A percentile compares a stretch with the other conserved stretches of the same genome.
Evolutionary conservation across 164 flowering plant species (phyloP).

Genomic region (Vitis labrusca): DNA sequence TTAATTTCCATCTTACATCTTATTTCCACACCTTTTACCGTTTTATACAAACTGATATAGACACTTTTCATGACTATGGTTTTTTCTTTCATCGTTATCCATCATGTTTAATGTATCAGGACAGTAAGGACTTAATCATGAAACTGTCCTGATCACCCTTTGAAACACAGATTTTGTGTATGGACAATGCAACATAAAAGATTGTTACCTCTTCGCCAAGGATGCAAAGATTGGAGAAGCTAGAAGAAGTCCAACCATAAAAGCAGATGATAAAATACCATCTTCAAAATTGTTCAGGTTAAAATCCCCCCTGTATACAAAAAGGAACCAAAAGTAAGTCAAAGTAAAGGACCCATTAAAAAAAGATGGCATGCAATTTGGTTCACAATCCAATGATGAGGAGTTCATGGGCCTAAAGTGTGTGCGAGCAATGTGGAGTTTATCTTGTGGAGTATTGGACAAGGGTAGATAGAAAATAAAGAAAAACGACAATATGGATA

Average conservation of each 20-base stretch:
- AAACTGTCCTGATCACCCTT: neutral
- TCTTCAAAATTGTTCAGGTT: conserved; percentile 85
- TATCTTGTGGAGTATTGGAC: neutral
- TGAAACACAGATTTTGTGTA: neutral
- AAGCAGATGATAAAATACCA: conserved; percentile 94
- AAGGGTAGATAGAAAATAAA: neutral
- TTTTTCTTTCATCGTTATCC: neutral
- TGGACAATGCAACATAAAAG: neutral
- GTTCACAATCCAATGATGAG: neutral
- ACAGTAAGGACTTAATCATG: neutral
- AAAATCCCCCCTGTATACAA: conserved; percentile 75
- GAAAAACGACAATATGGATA: neutral
- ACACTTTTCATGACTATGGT: neutral
- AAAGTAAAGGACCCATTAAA: neutral
- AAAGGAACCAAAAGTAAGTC: conserved; percentile 6
- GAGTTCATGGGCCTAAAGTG: neutral
- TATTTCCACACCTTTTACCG: too few relatives aligned
- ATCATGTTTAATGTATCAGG: neutral
- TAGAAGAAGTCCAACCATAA: conserved; percentile 97
- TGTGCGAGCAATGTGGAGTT: neutral
- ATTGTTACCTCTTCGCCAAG: conserved; percentile 74
- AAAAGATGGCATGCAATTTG: neutral
- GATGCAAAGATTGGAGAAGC: conserved; percentile 98
- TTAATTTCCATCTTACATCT: too few relatives aligned
- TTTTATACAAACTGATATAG: too few relatives aligned